Evolutionary conservation across 2,329 filamentous ascomycete species (phyloP), one percentile per base, ranked within the genome.

Genomic region (Neofusicoccum laricinum): DNA sequence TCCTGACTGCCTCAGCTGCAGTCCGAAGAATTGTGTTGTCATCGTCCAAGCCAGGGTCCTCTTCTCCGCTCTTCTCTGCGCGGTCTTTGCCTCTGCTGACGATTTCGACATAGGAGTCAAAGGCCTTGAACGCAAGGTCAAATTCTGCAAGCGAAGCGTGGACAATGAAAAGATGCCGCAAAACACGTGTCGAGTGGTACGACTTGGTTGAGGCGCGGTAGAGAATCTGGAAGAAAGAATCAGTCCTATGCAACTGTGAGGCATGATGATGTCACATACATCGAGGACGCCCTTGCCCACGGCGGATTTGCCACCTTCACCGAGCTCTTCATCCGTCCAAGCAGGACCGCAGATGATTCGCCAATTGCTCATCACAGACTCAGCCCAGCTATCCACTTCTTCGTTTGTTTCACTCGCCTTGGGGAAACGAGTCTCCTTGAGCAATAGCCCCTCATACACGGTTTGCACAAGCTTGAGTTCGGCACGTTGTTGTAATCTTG

Each of bases 121-220:
- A 91, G 0, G 95, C 91, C 73, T 93, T 93, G 75, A 96, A 88
- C 1, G 93, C 93, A 55, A 98, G 81, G 64, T 97, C 92, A 69
- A 97, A 98, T 70, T 99, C 94, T 8, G 93, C 92, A 17, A 97
- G 82, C 2, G 92, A 86, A 17, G 94, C 83, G 75, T 99, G 95
- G 1, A 97, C 90, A 11, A 88, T 89, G 73, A 98, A 98, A 0
- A 99, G 83, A 71, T 93, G 87, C 65, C 94, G 86, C 34, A 99
- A 80, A 67, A 98, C 91, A 10, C 92, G 82, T 1, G 94, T 96
- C 1, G 95, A 99, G 77, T 99, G 95, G 72, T 95, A 99, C 0
- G 93, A 97, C 76, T 95, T 97, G 10, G 90, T 92, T 7, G 94
- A 92, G 21, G 93, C 92, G 43, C 90, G 90, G 76, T 98, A 99